Evolutionary conservation across 192 early-diverging fungal species (phyloP).

Genomic region (Coemansia sp.): DNA sequence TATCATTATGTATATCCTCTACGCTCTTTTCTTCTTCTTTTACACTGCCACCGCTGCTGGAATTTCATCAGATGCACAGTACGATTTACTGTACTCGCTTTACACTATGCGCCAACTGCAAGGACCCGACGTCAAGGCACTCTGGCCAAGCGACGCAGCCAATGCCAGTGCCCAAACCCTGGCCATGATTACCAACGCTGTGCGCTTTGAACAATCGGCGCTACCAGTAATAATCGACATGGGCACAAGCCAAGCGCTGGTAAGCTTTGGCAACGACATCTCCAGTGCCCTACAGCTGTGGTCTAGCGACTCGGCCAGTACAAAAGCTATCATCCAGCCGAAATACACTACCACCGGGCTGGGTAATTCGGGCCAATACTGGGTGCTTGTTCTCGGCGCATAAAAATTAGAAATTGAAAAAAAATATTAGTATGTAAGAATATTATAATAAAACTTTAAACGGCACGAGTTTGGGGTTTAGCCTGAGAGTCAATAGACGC

Average conservation of each 20-base stretch:
- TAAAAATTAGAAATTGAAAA: background rate
- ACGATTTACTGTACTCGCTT: constrained; percentile 12
- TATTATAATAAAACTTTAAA: background rate
- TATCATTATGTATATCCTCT: background rate
- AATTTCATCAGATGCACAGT: constrained; percentile 15
- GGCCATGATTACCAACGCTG: background rate
- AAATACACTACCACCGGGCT: background rate
- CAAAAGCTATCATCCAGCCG: background rate
- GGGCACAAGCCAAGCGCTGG: background rate
- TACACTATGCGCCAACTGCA: constrained; percentile 7
- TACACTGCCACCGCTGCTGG: background rate
- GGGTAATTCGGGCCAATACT: constrained; percentile 14
- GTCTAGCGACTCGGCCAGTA: background rate
- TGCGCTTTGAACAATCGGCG: background rate
- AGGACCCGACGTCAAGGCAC: background rate
- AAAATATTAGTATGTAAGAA: background rate
- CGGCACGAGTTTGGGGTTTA: background rate
- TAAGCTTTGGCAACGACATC: constrained; percentile 12
- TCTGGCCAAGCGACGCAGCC: background rate
- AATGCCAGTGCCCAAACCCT: constrained; percentile 7
- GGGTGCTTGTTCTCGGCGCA: constrained; percentile 4
- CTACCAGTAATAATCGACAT: background rate
- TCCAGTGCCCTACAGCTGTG: background rate
- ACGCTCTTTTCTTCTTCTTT: background rate
- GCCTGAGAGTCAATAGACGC: constrained; percentile 4